Evolutionary conservation across 257 asterid genomes (phyloP), one percentile per base, ranked within the genome.

Genomic region (Euphrasia confusa): DNA sequence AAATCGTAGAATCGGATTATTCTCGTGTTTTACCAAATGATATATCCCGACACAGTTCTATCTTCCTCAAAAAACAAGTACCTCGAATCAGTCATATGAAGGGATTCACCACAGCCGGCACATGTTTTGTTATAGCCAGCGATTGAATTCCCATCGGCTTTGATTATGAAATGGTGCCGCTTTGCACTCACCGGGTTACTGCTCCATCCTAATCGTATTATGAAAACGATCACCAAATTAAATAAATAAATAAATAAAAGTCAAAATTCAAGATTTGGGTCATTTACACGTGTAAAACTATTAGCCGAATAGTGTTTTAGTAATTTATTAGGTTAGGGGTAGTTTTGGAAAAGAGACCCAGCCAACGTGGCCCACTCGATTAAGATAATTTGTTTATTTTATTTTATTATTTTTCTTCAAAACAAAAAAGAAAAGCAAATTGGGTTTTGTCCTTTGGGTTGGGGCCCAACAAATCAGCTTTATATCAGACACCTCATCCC

Each of bases 81-180:
- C 98, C 96, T 84, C 61, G 89, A 78, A 75, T 88, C 97, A 3
- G 88, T 66, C 81, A 84, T 56, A 15, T 80, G 87, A 70, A 84
- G 81, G 30, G 78, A 49, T 62, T 86, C 96, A 21, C 96, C 90
- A 61, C 98, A 92, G 59, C 84, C 83, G 14, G 81, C 81, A 78
- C 98, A 92, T 9, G 88, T 76, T 74, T 84, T 92, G 67, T 79
- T 79, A 64, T 74, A 84, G 45, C 90, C 89, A 15, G 84, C 89
- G 42, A 92, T 75, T 17, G 96, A 84, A 77, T 84, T 81, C 28
- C 97, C 98, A 79, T 92, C 95, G 0, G 90, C 84, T 79, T 92
- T 92, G 40, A 92, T 80, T 70, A 92, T 89, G 75, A 92, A 89
- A 71, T 92, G 98, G 75, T 79, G 86, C 5, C 98, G 87, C 81